Evolutionary conservation across 2,329 filamentous ascomycete species (phyloP).

Genomic region (Penicillium paneum): DNA sequence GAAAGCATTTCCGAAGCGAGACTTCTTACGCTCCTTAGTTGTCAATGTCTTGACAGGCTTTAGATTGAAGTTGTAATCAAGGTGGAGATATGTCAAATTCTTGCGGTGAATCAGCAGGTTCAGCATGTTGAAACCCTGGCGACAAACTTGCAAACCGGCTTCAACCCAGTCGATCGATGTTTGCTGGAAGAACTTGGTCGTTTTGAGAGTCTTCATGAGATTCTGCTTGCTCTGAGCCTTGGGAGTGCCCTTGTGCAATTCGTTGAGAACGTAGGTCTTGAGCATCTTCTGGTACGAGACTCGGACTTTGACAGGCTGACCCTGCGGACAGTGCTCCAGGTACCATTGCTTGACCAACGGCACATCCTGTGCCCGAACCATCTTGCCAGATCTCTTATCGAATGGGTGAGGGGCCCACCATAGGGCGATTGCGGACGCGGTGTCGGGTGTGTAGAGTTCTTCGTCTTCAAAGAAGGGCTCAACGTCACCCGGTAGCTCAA

Average conservation of each 20-base stretch:
- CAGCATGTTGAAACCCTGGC: conserved; percentile 98
- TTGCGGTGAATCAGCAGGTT: conserved; percentile 97
- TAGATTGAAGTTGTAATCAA: conserved; percentile 99
- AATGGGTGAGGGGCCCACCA: conserved; percentile 99
- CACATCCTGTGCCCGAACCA: conserved; percentile 96
- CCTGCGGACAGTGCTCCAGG: conserved; percentile 85
- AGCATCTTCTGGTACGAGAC: conserved; percentile 98
- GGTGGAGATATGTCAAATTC: conserved; percentile 95
- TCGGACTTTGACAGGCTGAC: conserved; percentile 91
- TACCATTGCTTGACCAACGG: conserved; percentile 98
- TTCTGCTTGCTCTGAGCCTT: conserved; percentile 96
- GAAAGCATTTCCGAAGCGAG: conserved; percentile 97
- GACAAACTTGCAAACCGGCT: conserved; percentile 94
- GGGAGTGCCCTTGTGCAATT: conserved; percentile 90
- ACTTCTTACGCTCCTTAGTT: conserved; percentile 99
- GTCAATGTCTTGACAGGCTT: conserved; percentile 98
- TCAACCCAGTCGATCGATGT: conserved; percentile 99
- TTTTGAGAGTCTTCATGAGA: conserved; percentile 81
- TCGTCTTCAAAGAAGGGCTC: conserved; percentile 90
- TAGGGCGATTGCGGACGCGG: conserved; percentile 82
- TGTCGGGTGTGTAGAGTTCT: conserved; percentile 83
- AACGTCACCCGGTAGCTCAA: conserved; percentile 73
- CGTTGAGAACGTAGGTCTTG: conserved; percentile 94
- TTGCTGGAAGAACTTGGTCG: conserved; percentile 99
- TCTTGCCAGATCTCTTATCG: conserved; percentile 85